A percentile compares a stretch with the other conserved stretches of the same genome.
Evolutionary conservation across 805 yeast species (phyloP).

Genomic region (Yarrowia sp.): DNA sequence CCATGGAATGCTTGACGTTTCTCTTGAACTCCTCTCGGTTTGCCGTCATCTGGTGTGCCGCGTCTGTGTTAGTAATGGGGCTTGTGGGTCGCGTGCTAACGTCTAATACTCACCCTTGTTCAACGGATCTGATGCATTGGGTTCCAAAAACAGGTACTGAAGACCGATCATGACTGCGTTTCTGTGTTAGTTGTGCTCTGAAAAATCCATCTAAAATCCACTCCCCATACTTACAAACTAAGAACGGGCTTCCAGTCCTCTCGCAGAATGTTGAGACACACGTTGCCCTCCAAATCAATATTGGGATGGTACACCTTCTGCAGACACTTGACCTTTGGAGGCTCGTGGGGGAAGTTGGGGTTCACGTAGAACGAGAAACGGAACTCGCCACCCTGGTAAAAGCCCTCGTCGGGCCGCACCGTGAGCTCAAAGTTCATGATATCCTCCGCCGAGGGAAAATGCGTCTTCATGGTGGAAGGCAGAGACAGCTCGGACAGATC

Average conservation of each 20-base stretch:
- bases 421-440: conserved; percentile 58
- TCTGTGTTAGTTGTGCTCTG: conserved; percentile 30
- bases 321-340: conserved; percentile 76
- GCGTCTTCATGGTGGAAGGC: conserved; percentile 54
- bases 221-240: conserved; percentile 44
- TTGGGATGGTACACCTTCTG: conserved; percentile 88
- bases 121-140: conserved; percentile 87
- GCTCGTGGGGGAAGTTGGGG: conserved; percentile 82
- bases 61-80: conserved; percentile 9
- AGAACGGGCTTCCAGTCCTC: conserved; percentile 97
- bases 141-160: conserved; percentile 80
- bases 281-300: conserved; percentile 84
- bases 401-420: conserved; percentile 68
- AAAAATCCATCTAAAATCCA: too few relatives aligned
- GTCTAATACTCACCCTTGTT: conserved; percentile 51
- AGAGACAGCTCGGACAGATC: conserved; percentile 65
- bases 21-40: conserved; percentile 49
- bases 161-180: conserved; percentile 81
- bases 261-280: conserved; percentile 83
- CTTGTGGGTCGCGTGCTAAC: neutral
- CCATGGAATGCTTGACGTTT: conserved; percentile 62
- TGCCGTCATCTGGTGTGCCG: conserved; percentile 18
- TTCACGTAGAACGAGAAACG: conserved; percentile 61
- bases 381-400: conserved; percentile 66
- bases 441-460: conserved; percentile 51